Evolutionary conservation across 345 rosid species (phyloP).

Genomic region (Camelina laxa): DNA sequence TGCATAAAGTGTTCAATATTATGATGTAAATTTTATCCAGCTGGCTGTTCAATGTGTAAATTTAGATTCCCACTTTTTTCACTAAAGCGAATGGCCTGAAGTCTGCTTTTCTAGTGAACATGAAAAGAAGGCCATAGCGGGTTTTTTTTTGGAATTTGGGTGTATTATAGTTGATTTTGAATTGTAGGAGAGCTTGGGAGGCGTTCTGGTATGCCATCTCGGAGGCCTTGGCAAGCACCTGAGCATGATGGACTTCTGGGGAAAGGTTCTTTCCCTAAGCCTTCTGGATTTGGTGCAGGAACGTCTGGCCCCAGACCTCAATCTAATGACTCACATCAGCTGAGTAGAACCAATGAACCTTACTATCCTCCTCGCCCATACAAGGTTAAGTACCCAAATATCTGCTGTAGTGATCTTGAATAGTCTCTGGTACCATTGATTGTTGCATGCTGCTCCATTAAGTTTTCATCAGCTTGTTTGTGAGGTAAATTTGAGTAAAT

Average conservation of each 20-base stretch:
- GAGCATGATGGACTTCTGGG: constrained; percentile 99
- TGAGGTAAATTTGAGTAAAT: constrained; percentile 13
- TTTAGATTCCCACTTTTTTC: constrained; percentile 9
- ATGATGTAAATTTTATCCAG: constrained; percentile 17
- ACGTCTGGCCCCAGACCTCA: constrained; percentile 64
- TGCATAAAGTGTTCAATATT: constrained; percentile 13
- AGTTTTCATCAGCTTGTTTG: constrained; percentile 20
- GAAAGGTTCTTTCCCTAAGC: constrained; percentile 89
- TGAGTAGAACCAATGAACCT: constrained; percentile 72
- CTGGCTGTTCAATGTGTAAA: constrained; percentile 27
- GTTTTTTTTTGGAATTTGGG: background rate
- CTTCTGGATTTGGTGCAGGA: constrained; percentile 70
- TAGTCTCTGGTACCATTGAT: background rate
- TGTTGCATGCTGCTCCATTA: constrained; percentile 33
- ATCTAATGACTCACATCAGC: constrained; percentile 68
- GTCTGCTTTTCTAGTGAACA: constrained; percentile 17
- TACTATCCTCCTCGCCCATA: constrained; percentile 97
- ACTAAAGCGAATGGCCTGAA: background rate
- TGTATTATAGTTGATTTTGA: constrained; percentile 20
- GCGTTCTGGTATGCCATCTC: constrained; percentile 69
- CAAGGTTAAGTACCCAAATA: constrained; percentile 60
- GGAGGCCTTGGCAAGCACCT: constrained; percentile 78
- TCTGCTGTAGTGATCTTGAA: constrained; percentile 29
- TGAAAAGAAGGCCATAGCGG: constrained; percentile 21
- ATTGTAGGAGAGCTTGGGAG: constrained; percentile 65